Base-by-base conservation (phyloP, 345 rosid species). In the Corchorus olitorius region DNA sequence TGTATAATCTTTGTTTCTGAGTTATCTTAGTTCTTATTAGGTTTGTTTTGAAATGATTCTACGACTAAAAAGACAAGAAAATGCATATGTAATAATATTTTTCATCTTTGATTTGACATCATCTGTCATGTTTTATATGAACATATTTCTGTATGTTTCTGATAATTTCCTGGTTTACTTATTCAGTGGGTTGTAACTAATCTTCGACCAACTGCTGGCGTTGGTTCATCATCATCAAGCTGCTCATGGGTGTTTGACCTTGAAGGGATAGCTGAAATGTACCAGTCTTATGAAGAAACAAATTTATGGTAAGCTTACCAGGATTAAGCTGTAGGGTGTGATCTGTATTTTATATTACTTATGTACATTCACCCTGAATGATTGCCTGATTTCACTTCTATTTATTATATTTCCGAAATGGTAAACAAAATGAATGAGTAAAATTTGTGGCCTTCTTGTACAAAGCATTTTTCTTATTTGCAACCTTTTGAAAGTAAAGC, bases 111-210 rank as follows among this genome's bases (percentile, higher is more conserved):
- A n/a, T 72, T 70, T 70, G 19, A 49, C 17, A 10, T 50, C 41
- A 15, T 64, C 41, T 33, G 58, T 49, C 17, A 65, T 59, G 65
- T 67, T 43, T 65, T 34, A 27, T 22, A 37, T n/a, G 8, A 0
- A 49, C 37, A 14, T 67, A 12, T 58, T 60, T 43, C 41, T 34
- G 6, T 41, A 0, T 63, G 19, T 15, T 14, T 34, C 14, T 7
- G 1, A 8, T 3, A 33, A 72, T 27, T 53, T 7, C 46, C 39
- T 65, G 76, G 68, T 73, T 75, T 27, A 55, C 13, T 75, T 65
- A 16, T 72, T 73, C 81, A 93, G 98, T 95, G 99, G 99, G 98
- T 91, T 19, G 87, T 86, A 72, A 93, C 98, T n/a, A 95, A 91
- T 82, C 94, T 95, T 67, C 86, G 77, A 80, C 89, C 88, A 64